Conservation (phyloP, 768 basidiomycete species). For the Termitomyces sp. region DNA sequence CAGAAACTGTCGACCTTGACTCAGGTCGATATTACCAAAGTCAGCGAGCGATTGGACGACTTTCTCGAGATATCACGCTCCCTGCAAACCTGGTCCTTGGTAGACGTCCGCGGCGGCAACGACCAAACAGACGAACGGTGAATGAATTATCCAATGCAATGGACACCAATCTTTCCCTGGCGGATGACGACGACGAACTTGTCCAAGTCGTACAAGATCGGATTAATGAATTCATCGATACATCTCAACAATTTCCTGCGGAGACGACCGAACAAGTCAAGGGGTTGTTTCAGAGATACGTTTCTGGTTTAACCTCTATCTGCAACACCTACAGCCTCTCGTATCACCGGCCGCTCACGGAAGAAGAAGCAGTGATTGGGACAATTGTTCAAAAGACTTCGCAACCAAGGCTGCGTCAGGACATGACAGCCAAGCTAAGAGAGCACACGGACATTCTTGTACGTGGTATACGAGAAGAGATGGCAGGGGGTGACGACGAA, state of each 20-base stretch:
- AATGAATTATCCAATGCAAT: slow-evolving; percentile 22
- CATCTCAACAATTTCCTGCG: slow-evolving; percentile 16
- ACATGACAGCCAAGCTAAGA: slow-evolving; percentile 53
- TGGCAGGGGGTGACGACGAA: slow-evolving; percentile 45
- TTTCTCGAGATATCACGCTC: slow-evolving; percentile 62
- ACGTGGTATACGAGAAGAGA: slow-evolving; percentile 43
- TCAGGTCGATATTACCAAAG: slow-evolving; percentile 50
- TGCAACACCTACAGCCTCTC: slow-evolving; percentile 49
- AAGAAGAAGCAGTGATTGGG: slow-evolving; percentile 65
- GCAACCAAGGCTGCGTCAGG: slow-evolving; percentile 51
- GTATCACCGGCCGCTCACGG: slow-evolving; percentile 44
- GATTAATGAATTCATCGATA: slow-evolving; percentile 30
- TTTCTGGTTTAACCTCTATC: slow-evolving; percentile 44
- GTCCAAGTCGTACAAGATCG: slow-evolving; percentile 27
- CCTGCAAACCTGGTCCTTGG: slow-evolving; percentile 24
- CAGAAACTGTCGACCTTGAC: slow-evolving; percentile 47
- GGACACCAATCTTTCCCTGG: slow-evolving; percentile 13
- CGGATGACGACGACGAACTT: slow-evolving; percentile 18
- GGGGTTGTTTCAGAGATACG: slow-evolving; percentile 40
- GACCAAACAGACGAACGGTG: slow-evolving; percentile 10
- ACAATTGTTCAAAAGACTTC: slow-evolving; percentile 65
- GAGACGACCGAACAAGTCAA: slow-evolving; percentile 27
- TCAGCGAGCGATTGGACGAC: slow-evolving; percentile 52
- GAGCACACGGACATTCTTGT: slow-evolving; percentile 57
- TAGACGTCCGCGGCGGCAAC: slow-evolving; percentile 12